Conservation (phyloP, 176 grass and related monocot species). For the Oryza longistaminata region DNA sequence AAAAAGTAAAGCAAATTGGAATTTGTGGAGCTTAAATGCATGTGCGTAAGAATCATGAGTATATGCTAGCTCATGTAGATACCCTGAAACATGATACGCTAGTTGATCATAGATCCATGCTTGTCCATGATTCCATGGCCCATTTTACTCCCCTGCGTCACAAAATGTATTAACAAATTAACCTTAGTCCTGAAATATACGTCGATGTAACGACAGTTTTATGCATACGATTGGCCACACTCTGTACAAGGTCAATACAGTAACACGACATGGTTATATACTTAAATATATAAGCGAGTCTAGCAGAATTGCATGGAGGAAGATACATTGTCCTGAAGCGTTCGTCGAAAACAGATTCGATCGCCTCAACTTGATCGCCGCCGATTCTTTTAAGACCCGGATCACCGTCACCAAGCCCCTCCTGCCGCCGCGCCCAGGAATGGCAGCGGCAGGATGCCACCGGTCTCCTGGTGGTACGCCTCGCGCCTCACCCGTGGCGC, state of each 20-base stretch:
- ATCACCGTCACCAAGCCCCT: too few species aligned
- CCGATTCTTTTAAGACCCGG: conserved; percentile 48
- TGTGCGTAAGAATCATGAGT: conserved; percentile 19
- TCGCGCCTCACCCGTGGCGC: too few species aligned
- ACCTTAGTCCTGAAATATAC: not conserved
- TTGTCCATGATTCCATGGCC: not conserved
- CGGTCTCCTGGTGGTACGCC: too few species aligned
- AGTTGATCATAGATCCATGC: conserved; percentile 33
- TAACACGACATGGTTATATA: not conserved
- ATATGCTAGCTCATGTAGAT: conserved; percentile 28
- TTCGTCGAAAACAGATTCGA: conserved; percentile 73
- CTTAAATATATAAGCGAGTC: not conserved
- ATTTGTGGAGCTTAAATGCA: conserved; percentile 45
- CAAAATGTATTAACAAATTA: not conserved
- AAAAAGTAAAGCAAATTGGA: conserved; percentile 36
- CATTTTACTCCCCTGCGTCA: not conserved
- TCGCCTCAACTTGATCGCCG: conserved; percentile 29
- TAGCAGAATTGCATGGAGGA: not conserved
- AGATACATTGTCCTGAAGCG: conserved; percentile 47
- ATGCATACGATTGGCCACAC: not conserved
- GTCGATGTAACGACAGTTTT: too few species aligned
- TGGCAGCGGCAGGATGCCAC: too few species aligned
- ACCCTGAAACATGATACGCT: not conserved
- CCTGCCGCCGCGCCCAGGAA: too few species aligned
- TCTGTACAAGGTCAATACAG: not conserved